phyloP scores from a whole-genome alignment of 139 green algal genomes.

The Chlorella sp. region DNA sequence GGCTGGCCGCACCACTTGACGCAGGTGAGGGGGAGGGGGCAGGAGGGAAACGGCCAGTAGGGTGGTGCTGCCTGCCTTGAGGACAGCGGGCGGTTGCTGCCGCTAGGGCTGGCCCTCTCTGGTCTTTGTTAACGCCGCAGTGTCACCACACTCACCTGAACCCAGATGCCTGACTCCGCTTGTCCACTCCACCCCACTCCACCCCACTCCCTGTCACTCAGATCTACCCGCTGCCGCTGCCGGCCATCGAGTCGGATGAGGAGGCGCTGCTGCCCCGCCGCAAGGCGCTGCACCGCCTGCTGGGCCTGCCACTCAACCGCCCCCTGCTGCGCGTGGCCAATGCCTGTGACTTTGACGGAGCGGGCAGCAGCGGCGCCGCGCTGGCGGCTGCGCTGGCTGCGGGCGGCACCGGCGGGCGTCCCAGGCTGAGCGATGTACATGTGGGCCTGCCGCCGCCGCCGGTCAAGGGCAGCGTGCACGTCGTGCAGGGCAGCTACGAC shows the following conservation, averaged over 20 bases:
- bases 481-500: slow-evolving; percentile 89
- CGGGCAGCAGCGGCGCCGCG: not conserved
- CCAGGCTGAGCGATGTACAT: slow-evolving; percentile 81
- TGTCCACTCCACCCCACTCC: too few species aligned
- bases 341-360: slow-evolving; percentile 47
- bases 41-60: not conserved
- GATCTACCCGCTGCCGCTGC: slow-evolving; percentile 54
- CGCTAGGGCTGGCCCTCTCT: not conserved
- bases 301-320: slow-evolving; percentile 79
- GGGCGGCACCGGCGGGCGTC: not conserved
- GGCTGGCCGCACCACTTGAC: slow-evolving; percentile 58
- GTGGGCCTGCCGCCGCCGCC: slow-evolving; percentile 54
- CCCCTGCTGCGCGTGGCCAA: slow-evolving; percentile 78
- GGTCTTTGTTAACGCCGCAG: too few species aligned
- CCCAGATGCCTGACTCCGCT: too few species aligned
- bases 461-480: slow-evolving; percentile 60
- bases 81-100: not conserved
- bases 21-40: not conserved
- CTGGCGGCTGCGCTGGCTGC: not conserved
- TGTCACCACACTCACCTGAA: too few species aligned
- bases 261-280: slow-evolving; percentile 35
- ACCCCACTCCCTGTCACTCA: not conserved
- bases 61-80: not conserved
- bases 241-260: slow-evolving; percentile 53
- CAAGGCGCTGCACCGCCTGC: slow-evolving; percentile 62